A percentile compares a stretch with the other conserved stretches of the same genome.
Evolutionary conservation across 345 rosid genomes (phyloP).

Genomic region (Noccaea bulbosa): DNA sequence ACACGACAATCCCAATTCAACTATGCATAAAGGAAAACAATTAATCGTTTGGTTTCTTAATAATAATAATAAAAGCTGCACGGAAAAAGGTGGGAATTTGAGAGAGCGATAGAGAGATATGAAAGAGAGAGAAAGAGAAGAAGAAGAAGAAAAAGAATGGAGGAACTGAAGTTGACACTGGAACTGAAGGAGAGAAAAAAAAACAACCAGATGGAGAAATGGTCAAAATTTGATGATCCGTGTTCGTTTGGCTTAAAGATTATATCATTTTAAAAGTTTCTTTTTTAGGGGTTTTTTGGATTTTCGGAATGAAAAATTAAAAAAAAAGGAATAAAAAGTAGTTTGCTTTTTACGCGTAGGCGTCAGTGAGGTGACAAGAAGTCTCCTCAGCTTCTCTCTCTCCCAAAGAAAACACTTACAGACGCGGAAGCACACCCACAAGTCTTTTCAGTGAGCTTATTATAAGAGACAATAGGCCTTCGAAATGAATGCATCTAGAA

Average conservation of each 20-base stretch:
- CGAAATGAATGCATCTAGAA: too few species aligned
- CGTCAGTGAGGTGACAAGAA: slow-evolving; percentile 39
- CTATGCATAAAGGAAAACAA: slow-evolving; percentile 11
- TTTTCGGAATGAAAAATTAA: slow-evolving; percentile 1
- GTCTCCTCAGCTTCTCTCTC: neutral
- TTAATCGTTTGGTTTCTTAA: slow-evolving; percentile 6
- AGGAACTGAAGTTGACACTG: slow-evolving; percentile 41
- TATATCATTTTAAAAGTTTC: neutral
- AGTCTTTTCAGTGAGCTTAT: neutral
- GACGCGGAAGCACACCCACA: slow-evolving; percentile 31
- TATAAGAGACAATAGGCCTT: too few species aligned
- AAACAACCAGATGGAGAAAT: slow-evolving; percentile 26
- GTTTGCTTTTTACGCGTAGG: slow-evolving; percentile 44
- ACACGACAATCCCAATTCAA: slow-evolving; percentile 31
- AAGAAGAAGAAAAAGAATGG: slow-evolving; percentile 6
- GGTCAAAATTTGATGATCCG: slow-evolving; percentile 44
- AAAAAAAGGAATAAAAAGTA: slow-evolving; percentile 23
- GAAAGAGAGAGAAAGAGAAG: slow-evolving; percentile 9
- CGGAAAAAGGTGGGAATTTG: slow-evolving; percentile 25
- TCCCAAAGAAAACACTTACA: slow-evolving; percentile 16
- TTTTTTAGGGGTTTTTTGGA: slow-evolving; percentile 22
- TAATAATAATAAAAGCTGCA: slow-evolving; percentile 2
- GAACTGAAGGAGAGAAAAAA: slow-evolving; percentile 33
- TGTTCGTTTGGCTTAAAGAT: slow-evolving; percentile 37
- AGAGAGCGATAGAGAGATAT: slow-evolving; percentile 32